These are phyloP conservation scores for Periglandula ipomoeae DNA, from an alignment of 2,329 filamentous ascomycete genomes.

Conservation along the genomic window DNA sequence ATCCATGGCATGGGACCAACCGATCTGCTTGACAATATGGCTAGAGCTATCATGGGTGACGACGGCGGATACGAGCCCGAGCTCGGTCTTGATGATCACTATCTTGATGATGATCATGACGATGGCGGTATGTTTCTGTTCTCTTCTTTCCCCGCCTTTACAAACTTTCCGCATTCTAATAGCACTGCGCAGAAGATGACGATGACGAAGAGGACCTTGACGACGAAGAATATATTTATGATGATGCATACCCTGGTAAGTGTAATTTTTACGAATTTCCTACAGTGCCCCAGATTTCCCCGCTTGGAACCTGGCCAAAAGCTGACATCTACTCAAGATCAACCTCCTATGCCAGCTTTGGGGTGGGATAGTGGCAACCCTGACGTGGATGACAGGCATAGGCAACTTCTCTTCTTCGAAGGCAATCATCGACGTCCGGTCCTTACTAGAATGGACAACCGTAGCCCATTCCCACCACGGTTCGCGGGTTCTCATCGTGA, in stretches of 20 bases:
- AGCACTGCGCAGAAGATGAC: constrained; percentile 30
- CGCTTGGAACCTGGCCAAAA: background rate
- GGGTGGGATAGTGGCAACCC: constrained; percentile 50
- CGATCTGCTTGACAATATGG: constrained; percentile 41
- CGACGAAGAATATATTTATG: constrained; percentile 56
- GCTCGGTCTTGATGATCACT: constrained; percentile 42
- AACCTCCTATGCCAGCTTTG: constrained; percentile 36
- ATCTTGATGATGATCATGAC: constrained; percentile 46
- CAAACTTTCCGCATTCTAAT: background rate
- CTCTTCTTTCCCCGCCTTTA: background rate
- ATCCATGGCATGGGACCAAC: constrained; percentile 35
- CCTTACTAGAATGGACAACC: constrained; percentile 29
- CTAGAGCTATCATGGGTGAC: constrained; percentile 44
- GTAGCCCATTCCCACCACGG: constrained; percentile 50
- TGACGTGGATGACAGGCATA: constrained; percentile 39
- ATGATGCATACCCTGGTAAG: constrained; percentile 50
- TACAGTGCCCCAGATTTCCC: background rate
- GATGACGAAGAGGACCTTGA: constrained; percentile 65
- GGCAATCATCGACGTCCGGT: constrained; percentile 32
- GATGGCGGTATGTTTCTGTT: constrained; percentile 41
- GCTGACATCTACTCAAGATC: constrained; percentile 2
- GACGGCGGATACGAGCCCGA: constrained; percentile 45
- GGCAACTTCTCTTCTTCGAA: constrained; percentile 41
- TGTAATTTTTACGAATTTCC: too few species aligned
- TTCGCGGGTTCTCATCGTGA: constrained; percentile 46